Evolutionary conservation across 495 filamentous ascomycete genomes (phyloP).

Genomic region (Cladorrhinum samala): DNA sequence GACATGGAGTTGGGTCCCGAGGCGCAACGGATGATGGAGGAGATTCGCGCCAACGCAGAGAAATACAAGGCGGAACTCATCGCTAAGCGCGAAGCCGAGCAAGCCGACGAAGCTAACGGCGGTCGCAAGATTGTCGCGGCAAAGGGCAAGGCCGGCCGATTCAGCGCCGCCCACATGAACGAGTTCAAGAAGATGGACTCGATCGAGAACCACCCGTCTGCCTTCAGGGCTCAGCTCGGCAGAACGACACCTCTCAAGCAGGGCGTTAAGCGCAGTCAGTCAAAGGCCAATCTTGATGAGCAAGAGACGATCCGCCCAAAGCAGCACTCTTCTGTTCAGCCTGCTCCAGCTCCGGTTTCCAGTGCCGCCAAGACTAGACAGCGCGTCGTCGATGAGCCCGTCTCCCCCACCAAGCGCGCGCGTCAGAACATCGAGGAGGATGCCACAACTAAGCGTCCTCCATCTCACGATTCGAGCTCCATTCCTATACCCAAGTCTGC

Average conservation of each 20-base stretch:
- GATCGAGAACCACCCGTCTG: slow-evolving; percentile 76
- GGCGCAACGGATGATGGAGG: slow-evolving; percentile 72
- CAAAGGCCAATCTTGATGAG: slow-evolving; percentile 61
- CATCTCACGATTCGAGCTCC: slow-evolving; percentile 43
- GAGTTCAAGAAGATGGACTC: slow-evolving; percentile 97
- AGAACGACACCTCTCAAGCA: slow-evolving; percentile 46
- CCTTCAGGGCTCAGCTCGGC: slow-evolving; percentile 59
- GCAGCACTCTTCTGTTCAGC: too few relatives aligned
- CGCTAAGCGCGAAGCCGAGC: slow-evolving; percentile 46
- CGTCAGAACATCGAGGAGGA: slow-evolving; percentile 57
- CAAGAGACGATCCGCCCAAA: slow-evolving; percentile 36
- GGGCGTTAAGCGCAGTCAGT: slow-evolving; percentile 52
- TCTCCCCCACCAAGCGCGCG: slow-evolving; percentile 54
- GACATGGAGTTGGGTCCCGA: slow-evolving; percentile 59
- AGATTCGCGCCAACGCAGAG: slow-evolving; percentile 61
- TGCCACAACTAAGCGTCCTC: slow-evolving; percentile 47
- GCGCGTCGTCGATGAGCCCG: slow-evolving; percentile 20
- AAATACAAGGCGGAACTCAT: slow-evolving; percentile 60
- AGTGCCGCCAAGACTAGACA: slow-evolving; percentile 29
- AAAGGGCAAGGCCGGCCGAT: slow-evolving; percentile 70
- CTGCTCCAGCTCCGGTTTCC: slow-evolving; percentile 22
- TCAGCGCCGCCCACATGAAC: slow-evolving; percentile 74
- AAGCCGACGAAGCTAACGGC: slow-evolving; percentile 30
- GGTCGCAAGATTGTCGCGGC: slow-evolving; percentile 69
- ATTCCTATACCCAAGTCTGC: slow-evolving; percentile 41